Percentiles rank a stretch among this genome's conserved stretches.
These are phyloP conservation scores for Aspergillus awamori DNA, from an alignment of 2,329 filamentous ascomycete genomes.

Conservation along the genomic window DNA sequence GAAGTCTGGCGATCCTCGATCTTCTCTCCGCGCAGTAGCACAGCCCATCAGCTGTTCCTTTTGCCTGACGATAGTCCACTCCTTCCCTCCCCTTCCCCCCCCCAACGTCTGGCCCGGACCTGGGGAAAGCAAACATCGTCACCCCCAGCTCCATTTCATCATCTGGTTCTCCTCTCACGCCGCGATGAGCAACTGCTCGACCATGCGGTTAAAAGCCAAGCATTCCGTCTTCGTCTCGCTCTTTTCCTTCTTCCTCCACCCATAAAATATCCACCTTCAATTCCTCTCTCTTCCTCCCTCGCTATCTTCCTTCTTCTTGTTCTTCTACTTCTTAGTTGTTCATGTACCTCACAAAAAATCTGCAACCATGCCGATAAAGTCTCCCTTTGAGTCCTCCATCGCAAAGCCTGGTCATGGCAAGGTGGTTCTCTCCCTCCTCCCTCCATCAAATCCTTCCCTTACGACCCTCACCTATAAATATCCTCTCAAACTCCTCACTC, in stretches of 20 bases:
- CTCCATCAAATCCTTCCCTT: slow-evolving; percentile 71
- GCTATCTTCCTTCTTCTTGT: slow-evolving; percentile 1
- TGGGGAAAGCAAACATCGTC: slow-evolving; percentile 13
- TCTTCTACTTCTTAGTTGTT: not conserved
- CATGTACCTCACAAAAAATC: not conserved
- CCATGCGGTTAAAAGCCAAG: slow-evolving; percentile 16
- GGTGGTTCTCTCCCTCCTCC: slow-evolving; percentile 72
- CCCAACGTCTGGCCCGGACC: not conserved
- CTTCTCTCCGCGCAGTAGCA: not conserved
- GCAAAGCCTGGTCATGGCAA: slow-evolving; percentile 76
- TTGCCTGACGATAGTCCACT: slow-evolving; percentile 10
- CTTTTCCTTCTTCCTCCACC: not conserved
- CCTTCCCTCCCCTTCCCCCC: not conserved
- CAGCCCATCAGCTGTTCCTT: not conserved
- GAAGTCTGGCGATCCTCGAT: too few relatives aligned
- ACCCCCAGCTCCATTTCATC: slow-evolving; percentile 13
- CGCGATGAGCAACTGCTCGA: not conserved
- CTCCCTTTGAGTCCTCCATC: slow-evolving; percentile 76
- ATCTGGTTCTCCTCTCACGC: not conserved
- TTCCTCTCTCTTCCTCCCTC: slow-evolving; percentile 2
- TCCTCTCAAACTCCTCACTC: slow-evolving; percentile 89
- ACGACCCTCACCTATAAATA: slow-evolving; percentile 84
- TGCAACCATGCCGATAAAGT: slow-evolving; percentile 46
- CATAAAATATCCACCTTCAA: slow-evolving; percentile 2
- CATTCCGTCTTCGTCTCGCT: not conserved